Evolutionary conservation across 805 yeast species (phyloP).

Genomic region (Yamadazyma scolyti): DNA sequence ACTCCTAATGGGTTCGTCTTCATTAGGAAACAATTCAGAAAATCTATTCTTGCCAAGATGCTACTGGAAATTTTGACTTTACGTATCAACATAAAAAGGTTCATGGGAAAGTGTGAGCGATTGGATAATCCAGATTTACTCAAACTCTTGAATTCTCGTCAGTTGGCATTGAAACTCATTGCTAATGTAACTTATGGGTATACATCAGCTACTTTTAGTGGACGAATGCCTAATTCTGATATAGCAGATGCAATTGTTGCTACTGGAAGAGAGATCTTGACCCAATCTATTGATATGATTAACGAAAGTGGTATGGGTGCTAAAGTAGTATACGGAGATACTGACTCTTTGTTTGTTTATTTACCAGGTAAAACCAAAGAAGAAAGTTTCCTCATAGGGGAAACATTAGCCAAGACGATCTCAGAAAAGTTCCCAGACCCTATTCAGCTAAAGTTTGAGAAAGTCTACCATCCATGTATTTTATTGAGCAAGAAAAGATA

Average conservation of each 20-base stretch:
- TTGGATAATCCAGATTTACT: slow-evolving; percentile 43
- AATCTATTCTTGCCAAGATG: slow-evolving; percentile 79
- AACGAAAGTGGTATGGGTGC: slow-evolving; percentile 75
- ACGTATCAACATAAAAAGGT: slow-evolving; percentile 71
- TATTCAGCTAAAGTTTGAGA: slow-evolving; percentile 80
- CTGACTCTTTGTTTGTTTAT: slow-evolving; percentile 89
- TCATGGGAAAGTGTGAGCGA: slow-evolving; percentile 50
- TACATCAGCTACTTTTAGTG: slow-evolving; percentile 90
- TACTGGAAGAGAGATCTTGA: slow-evolving; percentile 82
- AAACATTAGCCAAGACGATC: slow-evolving; percentile 60
- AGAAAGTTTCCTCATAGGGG: slow-evolving; percentile 78
- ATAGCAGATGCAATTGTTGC: slow-evolving; percentile 93
- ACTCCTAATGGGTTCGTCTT: slow-evolving; percentile 89
- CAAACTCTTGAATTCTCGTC: slow-evolving; percentile 68
- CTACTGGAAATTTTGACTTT: slow-evolving; percentile 77
- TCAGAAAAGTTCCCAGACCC: slow-evolving; percentile 77
- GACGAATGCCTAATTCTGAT: slow-evolving; percentile 96
- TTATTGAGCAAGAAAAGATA: slow-evolving; percentile 81
- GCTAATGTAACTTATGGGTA: slow-evolving; percentile 98
- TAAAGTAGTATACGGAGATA: slow-evolving; percentile 93
- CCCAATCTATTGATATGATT: slow-evolving; percentile 64
- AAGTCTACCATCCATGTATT: slow-evolving; percentile 85
- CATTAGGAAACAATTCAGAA: slow-evolving; percentile 60
- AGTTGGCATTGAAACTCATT: slow-evolving; percentile 79
- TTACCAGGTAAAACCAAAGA: slow-evolving; percentile 75